Evolutionary conservation across 768 basidiomycete species (phyloP), one percentile per base, ranked within the genome.

Genomic region (Infundibulicybe gibba): DNA sequence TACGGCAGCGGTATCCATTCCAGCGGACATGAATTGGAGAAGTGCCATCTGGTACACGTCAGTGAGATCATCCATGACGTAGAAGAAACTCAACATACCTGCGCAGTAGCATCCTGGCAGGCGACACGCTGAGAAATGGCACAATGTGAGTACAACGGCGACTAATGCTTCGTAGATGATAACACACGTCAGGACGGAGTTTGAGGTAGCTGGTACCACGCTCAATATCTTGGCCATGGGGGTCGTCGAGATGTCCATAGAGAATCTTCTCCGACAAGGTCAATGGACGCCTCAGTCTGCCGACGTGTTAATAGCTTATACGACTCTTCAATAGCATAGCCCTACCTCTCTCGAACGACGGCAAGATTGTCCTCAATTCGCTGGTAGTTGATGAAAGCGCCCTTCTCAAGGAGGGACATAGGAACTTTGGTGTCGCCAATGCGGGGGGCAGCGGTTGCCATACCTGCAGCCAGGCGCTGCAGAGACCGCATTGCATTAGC

Each of bases 11-110:
- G 93, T 95, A 64, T 91, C 91, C 81, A 99, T 94, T 53, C 95
- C 95, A 14, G 97, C 94, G 43, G 97, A 97, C 97, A 99, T 99
- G 82, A 99, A 99, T 78, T 99, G 97, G 55, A 99, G 80, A 47
- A 99, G 81, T 15, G 97, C 97, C 97, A 99, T 99, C 91, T 98
- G 66, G 9, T 43, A 37, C n/a, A n/a, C 55, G 68, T 65, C 68
- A 60, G 60, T 69, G 58, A 65, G 58, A 57, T 47, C 16, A 41
- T 16, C 19, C 32, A 50, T 57, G 54, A 57, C 48, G 56, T 50
- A 45, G 35, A 21, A 43, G 32, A 49, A 17, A 53, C 35, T 19
- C 3, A 10, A 53, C 69, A 32, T 53, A 87, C 87, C 72, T 90
- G 88, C 34, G 89, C 87, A 14, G 90, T 91, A 52, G 90, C 90